phyloP scores from a whole-genome alignment of 306 rosid species.

The Potentilla sterilis region DNA sequence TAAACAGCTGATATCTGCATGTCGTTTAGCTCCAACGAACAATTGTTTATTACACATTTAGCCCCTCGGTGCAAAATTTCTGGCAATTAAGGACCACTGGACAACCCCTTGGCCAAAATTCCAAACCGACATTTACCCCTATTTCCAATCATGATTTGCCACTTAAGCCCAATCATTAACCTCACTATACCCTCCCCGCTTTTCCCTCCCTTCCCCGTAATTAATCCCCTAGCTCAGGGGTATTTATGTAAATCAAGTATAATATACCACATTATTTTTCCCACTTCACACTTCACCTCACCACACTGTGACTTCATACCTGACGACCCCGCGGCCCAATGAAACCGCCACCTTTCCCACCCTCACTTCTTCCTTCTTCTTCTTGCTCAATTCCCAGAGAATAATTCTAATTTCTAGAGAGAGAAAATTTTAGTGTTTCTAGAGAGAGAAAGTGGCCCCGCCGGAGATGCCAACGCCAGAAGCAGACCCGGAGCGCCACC shows the following conservation, averaged over 20 bases:
- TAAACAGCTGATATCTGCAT: background rate
- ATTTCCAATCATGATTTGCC: background rate
- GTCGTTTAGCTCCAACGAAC: background rate
- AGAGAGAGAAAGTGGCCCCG: background rate
- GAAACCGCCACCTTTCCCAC: constrained; percentile 20
- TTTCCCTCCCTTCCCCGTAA: background rate
- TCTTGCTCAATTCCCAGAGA: too few species aligned
- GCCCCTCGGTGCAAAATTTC: background rate
- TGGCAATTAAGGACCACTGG: background rate
- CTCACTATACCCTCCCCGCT: background rate
- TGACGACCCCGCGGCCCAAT: constrained; percentile 8
- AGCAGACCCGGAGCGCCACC: constrained; percentile 28
- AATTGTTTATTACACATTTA: background rate
- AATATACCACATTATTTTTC: background rate
- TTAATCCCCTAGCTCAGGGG: background rate
- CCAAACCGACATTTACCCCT: constrained; percentile 18
- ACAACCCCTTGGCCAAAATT: background rate
- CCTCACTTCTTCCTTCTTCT: constrained; percentile 3
- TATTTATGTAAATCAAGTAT: background rate
- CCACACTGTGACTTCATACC: background rate
- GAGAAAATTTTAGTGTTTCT: background rate
- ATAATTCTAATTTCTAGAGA: background rate
- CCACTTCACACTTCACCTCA: background rate
- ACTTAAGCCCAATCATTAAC: background rate
- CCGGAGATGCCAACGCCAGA: constrained; percentile 50